phyloP scores from a whole-genome alignment of 1,284 basidiomycete genomes.

The Sphaerobolus stellatus region DNA sequence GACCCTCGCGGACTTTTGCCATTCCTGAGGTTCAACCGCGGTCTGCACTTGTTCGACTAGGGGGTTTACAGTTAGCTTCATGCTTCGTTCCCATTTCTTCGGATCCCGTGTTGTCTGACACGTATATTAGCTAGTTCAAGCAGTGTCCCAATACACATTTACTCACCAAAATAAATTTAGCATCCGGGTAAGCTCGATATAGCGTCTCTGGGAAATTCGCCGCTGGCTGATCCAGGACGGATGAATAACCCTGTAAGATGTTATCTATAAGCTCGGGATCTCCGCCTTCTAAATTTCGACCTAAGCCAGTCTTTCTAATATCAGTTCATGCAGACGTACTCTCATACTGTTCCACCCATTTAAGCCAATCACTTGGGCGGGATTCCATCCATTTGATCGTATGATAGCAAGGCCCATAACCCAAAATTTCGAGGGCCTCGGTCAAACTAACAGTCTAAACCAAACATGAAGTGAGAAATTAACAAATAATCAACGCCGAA shows the following conservation, averaged over 20 bases:
- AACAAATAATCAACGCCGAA: not conserved
- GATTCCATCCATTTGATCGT: not conserved
- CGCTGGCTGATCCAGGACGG: not conserved
- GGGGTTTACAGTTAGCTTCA: not conserved
- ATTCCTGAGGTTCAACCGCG: too few species aligned
- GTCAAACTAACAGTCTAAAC: not conserved
- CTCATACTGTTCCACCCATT: too few species aligned
- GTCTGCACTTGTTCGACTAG: too few species aligned
- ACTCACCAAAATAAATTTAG: constrained; percentile 4
- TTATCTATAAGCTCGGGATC: not conserved
- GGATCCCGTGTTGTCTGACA: constrained; percentile 6
- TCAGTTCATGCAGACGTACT: too few species aligned
- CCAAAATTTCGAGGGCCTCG: not conserved
- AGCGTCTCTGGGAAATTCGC: not conserved
- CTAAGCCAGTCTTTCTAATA: too few species aligned
- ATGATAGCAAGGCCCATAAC: not conserved
- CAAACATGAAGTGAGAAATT: not conserved
- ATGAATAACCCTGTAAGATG: not conserved
- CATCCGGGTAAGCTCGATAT: constrained; percentile 4
- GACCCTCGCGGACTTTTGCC: too few species aligned
- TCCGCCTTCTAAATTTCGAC: too few species aligned
- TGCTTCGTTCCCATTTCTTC: constrained; percentile 2
- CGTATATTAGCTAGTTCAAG: not conserved
- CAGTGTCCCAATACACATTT: not conserved
- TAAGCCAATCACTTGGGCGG: too few species aligned